Conservation (phyloP, 2,329 filamentous ascomycete species). For the Xylariaceae sp. region DNA sequence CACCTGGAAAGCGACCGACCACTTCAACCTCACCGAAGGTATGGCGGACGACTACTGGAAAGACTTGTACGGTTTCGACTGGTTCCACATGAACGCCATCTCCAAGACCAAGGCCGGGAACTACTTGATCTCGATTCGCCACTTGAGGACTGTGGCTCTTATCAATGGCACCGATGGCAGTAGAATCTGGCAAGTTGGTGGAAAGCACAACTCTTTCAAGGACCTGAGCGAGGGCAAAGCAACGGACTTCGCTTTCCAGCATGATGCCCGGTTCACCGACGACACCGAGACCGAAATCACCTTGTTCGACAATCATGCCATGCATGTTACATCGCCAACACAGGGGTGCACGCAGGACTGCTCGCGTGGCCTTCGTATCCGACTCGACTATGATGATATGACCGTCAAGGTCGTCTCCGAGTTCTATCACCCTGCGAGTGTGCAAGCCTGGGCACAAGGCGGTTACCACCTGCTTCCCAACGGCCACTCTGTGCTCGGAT, state of each 20-base stretch:
- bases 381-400: constrained; percentile 39
- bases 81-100: constrained; percentile 38
- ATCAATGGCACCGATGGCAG: constrained; percentile 32
- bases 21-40: constrained; percentile 20
- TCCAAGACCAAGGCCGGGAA: constrained; percentile 34
- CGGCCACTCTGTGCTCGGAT: constrained; percentile 53
- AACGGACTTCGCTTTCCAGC: constrained; percentile 37
- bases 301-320: constrained; percentile 38
- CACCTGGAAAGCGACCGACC: constrained; percentile 34
- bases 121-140: constrained; percentile 36
- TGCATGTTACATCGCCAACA: constrained; percentile 22
- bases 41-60: constrained; percentile 7
- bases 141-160: constrained; percentile 29
- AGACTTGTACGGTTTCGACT: constrained; percentile 28
- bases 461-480: constrained; percentile 50
- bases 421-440: constrained; percentile 34
- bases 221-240: constrained; percentile 35
- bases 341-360: constrained; percentile 27
- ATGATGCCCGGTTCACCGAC: constrained; percentile 35
- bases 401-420: constrained; percentile 43
- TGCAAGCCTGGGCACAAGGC: constrained; percentile 41
- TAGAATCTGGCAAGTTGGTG: constrained; percentile 36
- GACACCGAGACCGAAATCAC: constrained; percentile 29
- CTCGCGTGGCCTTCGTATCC: constrained; percentile 43
- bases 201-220: constrained; percentile 34